Evolutionary conservation across 192 early-diverging fungal species (phyloP), one percentile per base, ranked within the genome.

Genomic region (Entomortierella lignicola): DNA sequence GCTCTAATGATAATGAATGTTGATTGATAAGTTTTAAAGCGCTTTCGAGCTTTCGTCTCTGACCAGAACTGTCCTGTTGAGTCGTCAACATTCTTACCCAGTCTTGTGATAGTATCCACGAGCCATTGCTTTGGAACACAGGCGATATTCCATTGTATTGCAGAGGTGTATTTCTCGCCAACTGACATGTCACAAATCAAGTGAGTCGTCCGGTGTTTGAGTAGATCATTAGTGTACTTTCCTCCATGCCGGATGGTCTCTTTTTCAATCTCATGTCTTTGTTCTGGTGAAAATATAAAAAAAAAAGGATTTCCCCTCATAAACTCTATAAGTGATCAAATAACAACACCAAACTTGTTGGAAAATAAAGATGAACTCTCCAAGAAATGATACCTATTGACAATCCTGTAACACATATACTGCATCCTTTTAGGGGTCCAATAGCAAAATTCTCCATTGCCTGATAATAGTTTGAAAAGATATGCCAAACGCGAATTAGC

Each of bases 391-490:
- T 66, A 74, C 72, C 63, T 54, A 39, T 15, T 44, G 57, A 29
- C 8, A 66, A 55, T 55, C 75, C 75, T 55, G 75, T 79, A 2
- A 79, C 68, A 39, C 75, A 79, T 20, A 79, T 55, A 5, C 18
- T 51, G 32, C 75, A 79, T 48, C 68, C 75, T 29, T 65, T 64
- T 18, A 79, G 31, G 2, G 75, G 75, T 44, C 75, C 75, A 11
- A 58, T 55, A 4, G 32, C 10, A 30, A 44, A 66, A n/a, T 55
- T 31, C 10, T 55, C 52, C 15, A 5, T 44, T 10, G 31, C 23
- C 63, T 66, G 30, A 4, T 4, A 18, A 2, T 32, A n/a, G 8
- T 15, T 4, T 7, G 25, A 27, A 26, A 60, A n/a, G n/a, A n/a
- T n/a, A n/a, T n/a, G n/a, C n/a, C n/a, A n/a, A n/a, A n/a, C n/a